phyloP scores from a whole-genome alignment of 768 basidiomycete species.

The Naganishia antarctica region DNA sequence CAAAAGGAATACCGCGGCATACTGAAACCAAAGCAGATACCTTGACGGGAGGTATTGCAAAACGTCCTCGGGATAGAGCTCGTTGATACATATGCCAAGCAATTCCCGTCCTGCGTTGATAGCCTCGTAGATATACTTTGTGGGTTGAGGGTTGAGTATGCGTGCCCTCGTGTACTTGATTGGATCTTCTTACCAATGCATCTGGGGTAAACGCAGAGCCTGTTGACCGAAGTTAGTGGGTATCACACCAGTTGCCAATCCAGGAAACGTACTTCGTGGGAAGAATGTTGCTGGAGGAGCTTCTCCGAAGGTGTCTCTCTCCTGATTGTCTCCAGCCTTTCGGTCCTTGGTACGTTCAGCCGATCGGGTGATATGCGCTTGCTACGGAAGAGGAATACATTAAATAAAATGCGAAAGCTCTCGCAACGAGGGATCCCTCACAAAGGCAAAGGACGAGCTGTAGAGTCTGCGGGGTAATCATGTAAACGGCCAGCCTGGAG shows the following conservation, averaged over 20 bases:
- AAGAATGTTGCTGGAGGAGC: constrained; percentile 29
- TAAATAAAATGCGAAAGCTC: too few species aligned
- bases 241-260: neutral
- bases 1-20: constrained; percentile 42
- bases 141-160: neutral
- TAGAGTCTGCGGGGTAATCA: constrained; percentile 14
- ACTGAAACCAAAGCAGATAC: constrained; percentile 44
- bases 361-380: constrained; percentile 26
- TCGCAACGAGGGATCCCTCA: too few species aligned
- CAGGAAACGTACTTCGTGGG: constrained; percentile 38
- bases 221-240: neutral
- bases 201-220: constrained; percentile 35
- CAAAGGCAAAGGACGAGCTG: constrained; percentile 29
- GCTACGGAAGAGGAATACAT: constrained; percentile 12
- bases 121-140: constrained; percentile 45
- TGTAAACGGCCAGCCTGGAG: too few species aligned
- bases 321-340: neutral
- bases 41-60: constrained; percentile 40
- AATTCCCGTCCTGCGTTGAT: constrained; percentile 43
- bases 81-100: constrained; percentile 36
- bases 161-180: neutral
- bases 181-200: constrained; percentile 11
- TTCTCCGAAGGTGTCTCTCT: neutral
- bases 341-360: constrained; percentile 21
- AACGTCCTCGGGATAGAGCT: constrained; percentile 37